These are phyloP conservation scores for Schizophyllum amplum DNA, from an alignment of 1,284 basidiomycete species.

Conservation along the genomic window DNA sequence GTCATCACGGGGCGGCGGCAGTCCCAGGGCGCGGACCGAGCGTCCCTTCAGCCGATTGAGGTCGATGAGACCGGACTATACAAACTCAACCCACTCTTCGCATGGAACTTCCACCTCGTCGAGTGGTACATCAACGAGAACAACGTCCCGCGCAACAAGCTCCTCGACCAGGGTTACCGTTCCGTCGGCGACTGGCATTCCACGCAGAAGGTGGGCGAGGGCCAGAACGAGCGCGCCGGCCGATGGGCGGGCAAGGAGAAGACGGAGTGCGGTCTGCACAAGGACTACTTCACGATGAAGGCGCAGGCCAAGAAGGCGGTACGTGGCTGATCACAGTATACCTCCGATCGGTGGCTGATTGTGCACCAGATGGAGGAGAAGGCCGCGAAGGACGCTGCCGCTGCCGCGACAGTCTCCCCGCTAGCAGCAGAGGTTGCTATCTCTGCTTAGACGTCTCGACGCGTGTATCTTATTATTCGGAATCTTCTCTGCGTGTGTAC, in stretches of 20 bases:
- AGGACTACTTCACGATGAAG: slow-evolving; percentile 75
- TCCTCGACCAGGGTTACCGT: slow-evolving; percentile 88
- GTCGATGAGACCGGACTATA: slow-evolving; percentile 87
- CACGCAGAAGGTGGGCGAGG: slow-evolving; percentile 65
- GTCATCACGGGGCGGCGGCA: slow-evolving; percentile 93
- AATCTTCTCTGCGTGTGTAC: not conserved
- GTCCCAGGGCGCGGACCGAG: slow-evolving; percentile 87
- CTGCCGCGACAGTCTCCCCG: too few relatives aligned
- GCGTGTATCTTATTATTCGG: not conserved
- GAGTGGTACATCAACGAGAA: slow-evolving; percentile 83
- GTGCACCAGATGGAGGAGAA: not conserved
- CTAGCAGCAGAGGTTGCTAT: not conserved
- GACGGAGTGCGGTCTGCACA: slow-evolving; percentile 94
- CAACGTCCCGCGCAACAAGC: slow-evolving; percentile 83
- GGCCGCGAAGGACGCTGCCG: not conserved
- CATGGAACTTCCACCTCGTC: slow-evolving; percentile 84
- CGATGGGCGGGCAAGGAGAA: slow-evolving; percentile 91
- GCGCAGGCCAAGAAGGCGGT: slow-evolving; percentile 30
- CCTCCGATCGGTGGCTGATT: not conserved
- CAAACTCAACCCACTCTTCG: slow-evolving; percentile 92
- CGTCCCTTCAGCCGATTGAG: slow-evolving; percentile 80
- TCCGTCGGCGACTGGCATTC: slow-evolving; percentile 98
- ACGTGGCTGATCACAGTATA: not conserved
- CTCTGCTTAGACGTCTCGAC: not conserved
- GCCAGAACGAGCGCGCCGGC: slow-evolving; percentile 82